phyloP scores from a whole-genome alignment of 2,329 filamentous ascomycete species.

The Talaromyces sp. region DNA sequence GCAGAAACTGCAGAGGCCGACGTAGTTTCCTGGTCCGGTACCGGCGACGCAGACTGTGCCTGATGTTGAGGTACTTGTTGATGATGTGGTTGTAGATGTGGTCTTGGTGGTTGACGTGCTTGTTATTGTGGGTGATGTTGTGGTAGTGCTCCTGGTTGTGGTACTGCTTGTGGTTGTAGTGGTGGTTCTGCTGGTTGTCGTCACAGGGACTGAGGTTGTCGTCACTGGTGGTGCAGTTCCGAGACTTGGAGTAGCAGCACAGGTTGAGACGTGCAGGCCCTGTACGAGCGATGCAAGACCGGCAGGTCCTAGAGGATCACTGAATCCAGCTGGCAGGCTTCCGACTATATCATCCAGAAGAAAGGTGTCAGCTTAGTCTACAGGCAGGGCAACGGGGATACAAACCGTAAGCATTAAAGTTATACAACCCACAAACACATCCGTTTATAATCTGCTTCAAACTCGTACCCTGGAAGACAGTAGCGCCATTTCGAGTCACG shows the following conservation, averaged over 20 bases:
- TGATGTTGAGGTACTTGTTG: slow-evolving; percentile 6
- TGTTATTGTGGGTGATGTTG: background rate
- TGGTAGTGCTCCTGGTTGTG: background rate
- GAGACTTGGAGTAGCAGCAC: slow-evolving; percentile 12
- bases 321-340: slow-evolving; percentile 40
- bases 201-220: background rate
- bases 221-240: background rate
- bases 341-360: slow-evolving; percentile 40
- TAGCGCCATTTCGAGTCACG: slow-evolving; percentile 41
- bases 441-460: slow-evolving; percentile 49
- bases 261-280: slow-evolving; percentile 27
- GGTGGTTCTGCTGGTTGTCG: background rate
- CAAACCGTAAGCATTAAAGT: slow-evolving; percentile 43
- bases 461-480: slow-evolving; percentile 47
- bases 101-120: background rate
- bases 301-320: slow-evolving; percentile 37
- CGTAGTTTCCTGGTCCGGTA: slow-evolving; percentile 29
- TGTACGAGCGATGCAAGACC: slow-evolving; percentile 30
- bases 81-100: slow-evolving; percentile 5
- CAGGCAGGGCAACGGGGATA: background rate
- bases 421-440: slow-evolving; percentile 49
- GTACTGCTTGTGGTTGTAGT: background rate
- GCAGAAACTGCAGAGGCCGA: slow-evolving; percentile 31
- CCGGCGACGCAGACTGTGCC: slow-evolving; percentile 26
- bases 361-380: background rate